Percentiles rank a stretch among this genome's conserved stretches.
Conservation (phyloP, 2,329 filamentous ascomycete genomes). For the Fusarium secorum region DNA sequence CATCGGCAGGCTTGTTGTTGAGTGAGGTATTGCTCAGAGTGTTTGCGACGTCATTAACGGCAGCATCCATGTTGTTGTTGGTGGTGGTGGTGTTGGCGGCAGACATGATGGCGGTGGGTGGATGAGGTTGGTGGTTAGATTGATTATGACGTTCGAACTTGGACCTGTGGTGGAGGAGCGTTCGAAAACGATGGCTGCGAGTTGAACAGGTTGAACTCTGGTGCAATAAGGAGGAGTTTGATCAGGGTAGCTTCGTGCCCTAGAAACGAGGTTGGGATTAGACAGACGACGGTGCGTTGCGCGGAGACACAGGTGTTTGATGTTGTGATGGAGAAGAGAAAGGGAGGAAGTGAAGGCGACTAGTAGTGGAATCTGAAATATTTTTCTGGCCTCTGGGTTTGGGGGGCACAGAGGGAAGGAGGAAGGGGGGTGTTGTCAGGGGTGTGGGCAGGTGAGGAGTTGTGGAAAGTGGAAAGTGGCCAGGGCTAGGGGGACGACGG, state of each 20-base stretch:
- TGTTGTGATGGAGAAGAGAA: conserved; percentile 53
- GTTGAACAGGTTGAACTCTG: conserved; percentile 68
- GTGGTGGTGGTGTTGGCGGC: conserved; percentile 51
- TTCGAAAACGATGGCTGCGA: conserved; percentile 54
- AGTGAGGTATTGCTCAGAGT: conserved; percentile 77
- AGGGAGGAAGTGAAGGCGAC: conserved; percentile 42
- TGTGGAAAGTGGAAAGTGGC: conserved; percentile 41
- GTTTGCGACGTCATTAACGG: conserved; percentile 80
- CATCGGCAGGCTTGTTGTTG: conserved; percentile 58
- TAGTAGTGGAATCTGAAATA: conserved; percentile 51
- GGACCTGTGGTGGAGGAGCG: conserved; percentile 51
- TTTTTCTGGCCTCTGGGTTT: conserved; percentile 47
- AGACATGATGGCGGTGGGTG: conserved; percentile 78
- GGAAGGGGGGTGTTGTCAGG: conserved; percentile 39
- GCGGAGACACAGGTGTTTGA: conserved; percentile 56
- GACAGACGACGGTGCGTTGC: conserved; percentile 58
- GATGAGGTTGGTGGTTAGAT: conserved; percentile 52
- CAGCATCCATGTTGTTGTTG: conserved; percentile 60
- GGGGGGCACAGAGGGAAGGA: conserved; percentile 36
- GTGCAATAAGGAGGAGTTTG: conserved; percentile 66
- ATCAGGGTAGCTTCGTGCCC: conserved; percentile 90
- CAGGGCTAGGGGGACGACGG: conserved; percentile 38
- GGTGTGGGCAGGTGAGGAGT: conserved; percentile 38
- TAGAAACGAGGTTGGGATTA: conserved; percentile 64
- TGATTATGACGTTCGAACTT: conserved; percentile 57